phyloP scores from a whole-genome alignment of 2,329 filamentous ascomycete genomes.

The Diaporthe capsici region DNA sequence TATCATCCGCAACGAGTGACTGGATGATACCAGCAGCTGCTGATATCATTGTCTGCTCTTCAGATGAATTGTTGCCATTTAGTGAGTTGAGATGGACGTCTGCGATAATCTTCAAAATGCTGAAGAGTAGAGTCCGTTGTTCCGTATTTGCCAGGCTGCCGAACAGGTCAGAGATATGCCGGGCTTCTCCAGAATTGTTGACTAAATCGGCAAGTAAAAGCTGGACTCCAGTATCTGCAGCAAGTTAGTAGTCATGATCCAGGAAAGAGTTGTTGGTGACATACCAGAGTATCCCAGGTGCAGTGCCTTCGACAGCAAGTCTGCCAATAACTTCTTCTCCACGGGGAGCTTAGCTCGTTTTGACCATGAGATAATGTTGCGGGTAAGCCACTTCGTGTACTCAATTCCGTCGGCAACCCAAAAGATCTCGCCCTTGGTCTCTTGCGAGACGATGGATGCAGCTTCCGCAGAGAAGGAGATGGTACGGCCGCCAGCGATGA shows the following conservation, averaged over 20 bases:
- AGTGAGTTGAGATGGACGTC: slow-evolving; percentile 58
- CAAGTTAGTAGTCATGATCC: not conserved
- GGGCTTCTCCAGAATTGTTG: slow-evolving; percentile 46
- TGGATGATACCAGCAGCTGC: slow-evolving; percentile 72
- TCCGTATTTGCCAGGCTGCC: slow-evolving; percentile 56
- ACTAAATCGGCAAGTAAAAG: slow-evolving; percentile 53
- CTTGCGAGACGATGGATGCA: slow-evolving; percentile 60
- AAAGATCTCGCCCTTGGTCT: slow-evolving; percentile 47
- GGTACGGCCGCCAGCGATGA: slow-evolving; percentile 65
- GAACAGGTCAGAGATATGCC: slow-evolving; percentile 52
- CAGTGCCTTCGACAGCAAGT: slow-evolving; percentile 71
- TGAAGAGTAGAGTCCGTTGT: slow-evolving; percentile 58
- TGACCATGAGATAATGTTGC: slow-evolving; percentile 68
- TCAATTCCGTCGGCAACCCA: slow-evolving; percentile 77
- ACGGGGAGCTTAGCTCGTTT: slow-evolving; percentile 47
- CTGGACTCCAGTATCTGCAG: slow-evolving; percentile 58
- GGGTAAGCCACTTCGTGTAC: slow-evolving; percentile 81
- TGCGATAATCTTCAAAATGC: slow-evolving; percentile 61
- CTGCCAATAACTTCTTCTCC: slow-evolving; percentile 58
- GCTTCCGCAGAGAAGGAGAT: slow-evolving; percentile 69
- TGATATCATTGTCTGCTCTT: slow-evolving; percentile 59
- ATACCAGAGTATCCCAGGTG: slow-evolving; percentile 81
- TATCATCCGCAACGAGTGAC: slow-evolving; percentile 61
- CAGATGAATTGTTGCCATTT: slow-evolving; percentile 48
- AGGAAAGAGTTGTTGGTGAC: slow-evolving; percentile 33